phyloP scores from a whole-genome alignment of 2,329 filamentous ascomycete species.

The Diaporthe longicolla region DNA sequence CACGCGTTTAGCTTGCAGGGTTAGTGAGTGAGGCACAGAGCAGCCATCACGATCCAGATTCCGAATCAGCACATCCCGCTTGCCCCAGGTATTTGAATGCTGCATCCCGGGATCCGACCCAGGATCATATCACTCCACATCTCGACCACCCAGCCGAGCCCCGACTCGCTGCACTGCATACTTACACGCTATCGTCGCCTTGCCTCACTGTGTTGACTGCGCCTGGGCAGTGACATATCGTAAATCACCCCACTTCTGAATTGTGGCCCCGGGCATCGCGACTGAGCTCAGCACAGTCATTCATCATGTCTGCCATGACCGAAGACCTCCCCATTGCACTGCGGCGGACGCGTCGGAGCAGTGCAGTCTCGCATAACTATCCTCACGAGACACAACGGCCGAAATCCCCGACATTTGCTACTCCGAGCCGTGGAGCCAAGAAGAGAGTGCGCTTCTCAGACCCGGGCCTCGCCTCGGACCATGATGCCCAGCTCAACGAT shows the following conservation, averaged over 20 bases:
- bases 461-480: constrained; percentile 58
- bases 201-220: background rate
- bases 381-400: constrained; percentile 43
- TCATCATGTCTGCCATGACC: constrained; percentile 49
- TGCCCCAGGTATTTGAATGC: constrained; percentile 22
- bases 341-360: constrained; percentile 66
- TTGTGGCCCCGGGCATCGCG: background rate
- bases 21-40: background rate
- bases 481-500: constrained; percentile 45
- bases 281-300: background rate
- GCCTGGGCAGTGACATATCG: constrained; percentile 1
- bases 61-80: constrained; percentile 16
- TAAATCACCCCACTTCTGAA: background rate
- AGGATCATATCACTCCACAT: constrained; percentile 28
- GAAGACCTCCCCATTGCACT: constrained; percentile 68
- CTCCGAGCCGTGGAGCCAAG: constrained; percentile 52
- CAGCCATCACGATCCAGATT: constrained; percentile 5
- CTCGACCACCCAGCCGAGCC: constrained; percentile 1
- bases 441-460: constrained; percentile 73
- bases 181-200: background rate
- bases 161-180: constrained; percentile 4
- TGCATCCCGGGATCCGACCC: constrained; percentile 2
- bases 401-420: constrained; percentile 43
- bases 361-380: constrained; percentile 43
- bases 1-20: constrained; percentile 19